phyloP scores from a whole-genome alignment of 768 basidiomycete species.

The Lentinula raphanica region DNA sequence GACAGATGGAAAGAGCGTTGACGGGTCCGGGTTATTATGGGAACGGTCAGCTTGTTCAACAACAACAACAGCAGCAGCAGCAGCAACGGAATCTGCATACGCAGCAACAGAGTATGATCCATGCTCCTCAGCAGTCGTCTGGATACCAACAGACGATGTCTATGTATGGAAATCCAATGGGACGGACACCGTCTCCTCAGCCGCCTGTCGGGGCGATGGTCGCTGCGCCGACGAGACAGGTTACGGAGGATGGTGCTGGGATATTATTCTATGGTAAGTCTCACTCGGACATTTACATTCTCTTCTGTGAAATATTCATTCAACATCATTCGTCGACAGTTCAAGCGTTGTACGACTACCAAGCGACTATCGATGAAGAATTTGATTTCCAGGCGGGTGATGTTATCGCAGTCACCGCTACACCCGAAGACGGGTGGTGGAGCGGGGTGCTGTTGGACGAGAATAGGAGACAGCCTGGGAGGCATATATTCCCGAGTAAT shows the following conservation, averaged over 20 bases:
- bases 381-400: constrained; percentile 74
- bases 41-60: background rate
- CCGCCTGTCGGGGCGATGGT: constrained; percentile 33
- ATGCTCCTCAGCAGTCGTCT: background rate
- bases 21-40: constrained; percentile 7
- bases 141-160: background rate
- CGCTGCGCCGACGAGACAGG: constrained; percentile 36
- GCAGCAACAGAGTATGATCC: no score
- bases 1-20: background rate
- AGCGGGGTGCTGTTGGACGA: constrained; percentile 58
- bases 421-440: constrained; percentile 80
- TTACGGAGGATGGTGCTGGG: constrained; percentile 9
- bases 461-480: constrained; percentile 41
- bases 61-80: background rate
- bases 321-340: constrained; percentile 30
- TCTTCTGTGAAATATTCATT: background rate
- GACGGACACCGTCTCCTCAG: constrained; percentile 39
- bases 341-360: constrained; percentile 63
- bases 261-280: constrained; percentile 14
- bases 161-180: background rate
- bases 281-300: background rate
- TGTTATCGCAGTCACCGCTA: constrained; percentile 69
- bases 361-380: constrained; percentile 58
- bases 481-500: constrained; percentile 58
- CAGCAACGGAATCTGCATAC: constrained; percentile 1